Percentiles rank a stretch among this genome's conserved stretches.
Conservation (phyloP, 2,329 filamentous ascomycete genomes). For the Trichophyton verrucosum region DNA sequence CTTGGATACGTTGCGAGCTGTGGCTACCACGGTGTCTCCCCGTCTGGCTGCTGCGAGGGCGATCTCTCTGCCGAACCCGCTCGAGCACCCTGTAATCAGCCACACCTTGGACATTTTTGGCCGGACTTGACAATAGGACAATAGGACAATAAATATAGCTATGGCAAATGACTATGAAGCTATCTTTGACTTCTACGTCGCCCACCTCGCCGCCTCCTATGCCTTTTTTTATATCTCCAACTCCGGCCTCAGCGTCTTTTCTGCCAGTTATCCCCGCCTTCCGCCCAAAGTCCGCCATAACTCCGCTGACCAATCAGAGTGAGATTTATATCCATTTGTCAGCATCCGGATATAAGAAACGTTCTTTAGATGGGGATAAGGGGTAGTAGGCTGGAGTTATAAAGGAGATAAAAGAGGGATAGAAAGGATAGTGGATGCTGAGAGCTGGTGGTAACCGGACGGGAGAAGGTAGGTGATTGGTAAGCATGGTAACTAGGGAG, state of each 20-base stretch:
- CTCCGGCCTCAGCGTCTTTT: background rate
- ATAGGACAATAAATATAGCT: background rate
- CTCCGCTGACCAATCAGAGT: background rate
- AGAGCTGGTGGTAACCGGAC: no score
- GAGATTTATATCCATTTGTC: background rate
- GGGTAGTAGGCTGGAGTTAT: background rate
- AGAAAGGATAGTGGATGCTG: background rate
- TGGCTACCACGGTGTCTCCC: conserved; percentile 26
- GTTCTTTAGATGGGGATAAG: background rate
- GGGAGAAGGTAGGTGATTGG: background rate
- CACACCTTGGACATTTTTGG: conserved; percentile 16
- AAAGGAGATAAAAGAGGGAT: background rate
- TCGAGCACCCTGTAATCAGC: conserved; percentile 26
- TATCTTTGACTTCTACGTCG: background rate
- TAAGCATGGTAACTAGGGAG: background rate
- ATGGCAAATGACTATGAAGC: background rate
- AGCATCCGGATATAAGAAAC: background rate
- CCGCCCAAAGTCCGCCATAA: background rate
- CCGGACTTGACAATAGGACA: background rate
- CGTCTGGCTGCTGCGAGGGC: conserved; percentile 17
- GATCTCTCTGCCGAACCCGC: conserved; percentile 23
- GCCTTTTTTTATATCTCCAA: background rate
- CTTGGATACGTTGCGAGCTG: conserved; percentile 20
- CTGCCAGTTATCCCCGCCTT: background rate
- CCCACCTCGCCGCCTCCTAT: background rate